These are phyloP conservation scores for Striga asiatica DNA, from an alignment of 257 asterid genomes.

Conservation along the genomic window DNA sequence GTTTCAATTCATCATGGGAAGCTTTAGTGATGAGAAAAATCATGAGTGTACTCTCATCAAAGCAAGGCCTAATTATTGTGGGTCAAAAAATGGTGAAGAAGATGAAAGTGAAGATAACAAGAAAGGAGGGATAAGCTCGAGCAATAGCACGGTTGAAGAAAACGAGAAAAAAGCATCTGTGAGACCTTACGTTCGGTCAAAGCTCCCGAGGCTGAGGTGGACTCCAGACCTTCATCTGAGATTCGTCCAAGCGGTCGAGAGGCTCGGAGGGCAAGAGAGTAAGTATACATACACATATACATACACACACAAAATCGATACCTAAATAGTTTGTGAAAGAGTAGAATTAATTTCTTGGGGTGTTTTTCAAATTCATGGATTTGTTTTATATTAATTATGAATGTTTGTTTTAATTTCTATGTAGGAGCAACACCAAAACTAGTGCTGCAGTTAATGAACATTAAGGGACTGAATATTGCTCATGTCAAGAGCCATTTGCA, in stretches of 20 bases:
- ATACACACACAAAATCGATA: not conserved
- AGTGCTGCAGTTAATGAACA: constrained; percentile 69
- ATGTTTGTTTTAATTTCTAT: constrained; percentile 10
- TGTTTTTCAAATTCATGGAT: too few relatives aligned
- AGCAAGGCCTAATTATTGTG: too few relatives aligned
- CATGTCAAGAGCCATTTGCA: constrained; percentile 96
- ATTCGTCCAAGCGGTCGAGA: constrained; percentile 60
- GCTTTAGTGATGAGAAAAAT: constrained; percentile 16
- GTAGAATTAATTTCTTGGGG: too few relatives aligned
- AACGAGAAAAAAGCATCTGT: constrained; percentile 48
- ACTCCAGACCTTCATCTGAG: constrained; percentile 81
- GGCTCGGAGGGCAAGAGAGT: constrained; percentile 92
- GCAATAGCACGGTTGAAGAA: constrained; percentile 72
- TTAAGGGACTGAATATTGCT: constrained; percentile 76
- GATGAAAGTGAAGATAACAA: constrained; percentile 24
- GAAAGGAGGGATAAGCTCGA: constrained; percentile 59
- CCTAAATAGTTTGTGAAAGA: too few relatives aligned
- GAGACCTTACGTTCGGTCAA: constrained; percentile 78
- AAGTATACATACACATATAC: constrained; percentile 12
- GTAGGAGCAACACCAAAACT: constrained; percentile 85
- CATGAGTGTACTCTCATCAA: too few relatives aligned
- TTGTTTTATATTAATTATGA: not conserved
- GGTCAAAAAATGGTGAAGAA: too few relatives aligned
- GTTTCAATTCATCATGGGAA: constrained; percentile 14
- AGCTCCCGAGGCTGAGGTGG: constrained; percentile 84